Percentiles rank a stretch among this genome's conserved stretches.
phyloP scores from a whole-genome alignment of 139 green algal genomes.

The Chloropicon primus region DNA sequence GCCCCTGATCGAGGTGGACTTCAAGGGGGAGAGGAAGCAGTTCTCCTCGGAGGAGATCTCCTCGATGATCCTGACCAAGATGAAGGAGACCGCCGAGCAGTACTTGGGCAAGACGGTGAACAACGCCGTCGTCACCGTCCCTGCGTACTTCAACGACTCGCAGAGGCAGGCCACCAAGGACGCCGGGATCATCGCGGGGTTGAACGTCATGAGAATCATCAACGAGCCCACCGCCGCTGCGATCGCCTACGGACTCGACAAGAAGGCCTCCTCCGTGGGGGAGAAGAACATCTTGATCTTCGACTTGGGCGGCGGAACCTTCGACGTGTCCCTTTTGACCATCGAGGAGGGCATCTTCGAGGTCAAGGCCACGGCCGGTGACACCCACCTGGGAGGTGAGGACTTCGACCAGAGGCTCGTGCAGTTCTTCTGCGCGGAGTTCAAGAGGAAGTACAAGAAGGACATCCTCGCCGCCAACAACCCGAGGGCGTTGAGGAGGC shows the following conservation, averaged over 20 bases:
- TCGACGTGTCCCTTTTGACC: constrained; percentile 96
- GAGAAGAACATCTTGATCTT: constrained; percentile 82
- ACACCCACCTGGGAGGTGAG: constrained; percentile 95
- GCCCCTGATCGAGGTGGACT: constrained; percentile 78
- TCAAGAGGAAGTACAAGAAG: constrained; percentile 99
- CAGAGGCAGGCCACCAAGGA: constrained; percentile 97
- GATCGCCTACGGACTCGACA: constrained; percentile 82
- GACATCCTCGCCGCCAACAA: constrained; percentile 66
- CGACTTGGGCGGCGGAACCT: constrained; percentile 90
- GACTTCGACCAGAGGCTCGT: constrained; percentile 96
- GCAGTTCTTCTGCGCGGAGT: constrained; percentile 83
- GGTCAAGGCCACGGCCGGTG: constrained; percentile 92
- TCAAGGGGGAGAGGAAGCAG: constrained; percentile 84
- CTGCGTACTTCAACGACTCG: constrained; percentile 97
- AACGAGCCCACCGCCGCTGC: constrained; percentile 92
- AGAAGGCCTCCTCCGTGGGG: constrained; percentile 36
- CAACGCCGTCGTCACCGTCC: constrained; percentile 90
- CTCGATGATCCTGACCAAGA: constrained; percentile 94
- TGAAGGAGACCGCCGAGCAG: constrained; percentile 85
- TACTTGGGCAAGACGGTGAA: constrained; percentile 66
- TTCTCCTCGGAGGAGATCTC: constrained; percentile 92
- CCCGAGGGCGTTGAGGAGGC: constrained; percentile 55
- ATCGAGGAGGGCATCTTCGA: constrained; percentile 99
- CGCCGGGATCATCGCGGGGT: constrained; percentile 77
- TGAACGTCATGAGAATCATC: constrained; percentile 93